A percentile compares a stretch with the other conserved stretches of the same genome.
These are phyloP conservation scores for Talaromyces funiculosus DNA, from an alignment of 2,329 filamentous ascomycete genomes.

Conservation along the genomic window DNA sequence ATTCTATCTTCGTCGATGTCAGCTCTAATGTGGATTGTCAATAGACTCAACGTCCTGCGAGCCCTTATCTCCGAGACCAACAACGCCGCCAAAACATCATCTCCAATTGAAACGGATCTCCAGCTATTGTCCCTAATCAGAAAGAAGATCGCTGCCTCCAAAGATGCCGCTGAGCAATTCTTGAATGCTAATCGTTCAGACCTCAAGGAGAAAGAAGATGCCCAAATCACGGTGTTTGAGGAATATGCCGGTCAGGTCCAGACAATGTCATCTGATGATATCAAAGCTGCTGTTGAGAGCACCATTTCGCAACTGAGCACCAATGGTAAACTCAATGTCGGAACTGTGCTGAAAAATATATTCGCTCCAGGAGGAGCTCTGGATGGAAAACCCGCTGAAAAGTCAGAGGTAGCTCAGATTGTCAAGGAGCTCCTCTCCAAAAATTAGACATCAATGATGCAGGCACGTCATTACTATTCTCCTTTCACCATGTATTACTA, in stretches of 20 bases:
- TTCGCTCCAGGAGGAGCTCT: constrained; percentile 38
- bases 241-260: constrained; percentile 41
- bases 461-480: background rate
- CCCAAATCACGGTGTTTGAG: constrained; percentile 39
- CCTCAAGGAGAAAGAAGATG: constrained; percentile 42
- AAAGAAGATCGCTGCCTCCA: constrained; percentile 36
- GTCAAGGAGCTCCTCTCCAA: constrained; percentile 32
- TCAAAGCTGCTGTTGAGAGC: constrained; percentile 32
- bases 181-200: constrained; percentile 37
- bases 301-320: constrained; percentile 32
- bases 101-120: constrained; percentile 43
- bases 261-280: constrained; percentile 37
- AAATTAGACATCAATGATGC: constrained; percentile 10
- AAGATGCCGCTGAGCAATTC: constrained; percentile 40
- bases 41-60: constrained; percentile 43
- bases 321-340: constrained; percentile 32
- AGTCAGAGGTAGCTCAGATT: constrained; percentile 36
- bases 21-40: background rate
- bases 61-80: constrained; percentile 46
- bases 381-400: constrained; percentile 41
- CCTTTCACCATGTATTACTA: constrained; percentile 6
- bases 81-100: constrained; percentile 43
- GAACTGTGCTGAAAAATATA: constrained; percentile 38
- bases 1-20: background rate
- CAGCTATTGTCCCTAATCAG: constrained; percentile 43